Conservation (phyloP, 169 alveolate genomes). For the Condylostoma magnum region DNA sequence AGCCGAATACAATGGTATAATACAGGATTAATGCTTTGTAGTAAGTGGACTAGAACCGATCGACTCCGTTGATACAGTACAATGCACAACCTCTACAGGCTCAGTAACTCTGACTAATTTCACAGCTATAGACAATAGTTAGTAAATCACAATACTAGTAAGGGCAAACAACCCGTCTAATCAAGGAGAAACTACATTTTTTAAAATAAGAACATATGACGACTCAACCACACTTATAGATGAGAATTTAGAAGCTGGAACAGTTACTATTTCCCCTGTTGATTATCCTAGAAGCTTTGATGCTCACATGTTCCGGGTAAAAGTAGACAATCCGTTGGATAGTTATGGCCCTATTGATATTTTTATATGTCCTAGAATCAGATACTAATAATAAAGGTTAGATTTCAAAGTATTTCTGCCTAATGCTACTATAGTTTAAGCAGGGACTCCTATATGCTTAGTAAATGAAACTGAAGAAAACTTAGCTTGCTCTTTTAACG, state of each 20-base stretch:
- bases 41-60: background rate
- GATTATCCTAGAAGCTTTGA: slow-evolving; percentile 6
- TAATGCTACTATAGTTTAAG: background rate
- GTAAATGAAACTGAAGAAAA: background rate
- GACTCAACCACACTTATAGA: background rate
- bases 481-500: background rate
- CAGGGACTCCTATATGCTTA: slow-evolving; percentile 16
- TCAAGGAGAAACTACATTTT: background rate
- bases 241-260: slow-evolving; percentile 7
- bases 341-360: slow-evolving; percentile 26
- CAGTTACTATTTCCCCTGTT: slow-evolving; percentile 18
- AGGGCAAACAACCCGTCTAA: slow-evolving; percentile 22
- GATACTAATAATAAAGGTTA: too few species aligned
- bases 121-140: background rate
- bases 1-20: slow-evolving; percentile 6
- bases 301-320: background rate
- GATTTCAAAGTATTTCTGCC: background rate
- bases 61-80: background rate
- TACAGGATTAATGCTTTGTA: background rate
- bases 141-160: slow-evolving; percentile 8
- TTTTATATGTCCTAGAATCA: slow-evolving; percentile 15
- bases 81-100: background rate
- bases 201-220: background rate
- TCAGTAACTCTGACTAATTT: slow-evolving; percentile 10
- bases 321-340: slow-evolving; percentile 19